Evolutionary conservation across 441 rosid genomes (phyloP).

Genomic region (Corymbia citriodora): DNA sequence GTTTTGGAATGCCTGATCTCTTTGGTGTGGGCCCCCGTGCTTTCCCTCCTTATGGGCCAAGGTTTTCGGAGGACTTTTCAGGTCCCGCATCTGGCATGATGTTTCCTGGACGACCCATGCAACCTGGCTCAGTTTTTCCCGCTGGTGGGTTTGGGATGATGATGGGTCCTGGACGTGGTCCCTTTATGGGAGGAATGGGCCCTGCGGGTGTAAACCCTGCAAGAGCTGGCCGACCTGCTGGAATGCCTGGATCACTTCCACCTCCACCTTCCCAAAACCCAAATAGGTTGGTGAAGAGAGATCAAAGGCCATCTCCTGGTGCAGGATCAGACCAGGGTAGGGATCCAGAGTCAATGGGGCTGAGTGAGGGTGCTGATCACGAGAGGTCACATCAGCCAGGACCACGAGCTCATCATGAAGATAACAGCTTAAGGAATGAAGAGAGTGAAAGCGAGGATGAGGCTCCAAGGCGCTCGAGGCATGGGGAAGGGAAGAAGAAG

Average conservation of each 20-base stretch:
- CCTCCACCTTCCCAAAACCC: slow-evolving; percentile 38
- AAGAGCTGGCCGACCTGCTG: slow-evolving; percentile 58
- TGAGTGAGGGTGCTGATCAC: slow-evolving; percentile 10
- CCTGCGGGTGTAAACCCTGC: slow-evolving; percentile 34
- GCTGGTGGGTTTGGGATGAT: slow-evolving; percentile 86
- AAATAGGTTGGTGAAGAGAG: slow-evolving; percentile 42
- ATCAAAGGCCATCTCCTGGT: slow-evolving; percentile 31
- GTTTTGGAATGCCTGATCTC: slow-evolving; percentile 84
- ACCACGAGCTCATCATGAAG: slow-evolving; percentile 35
- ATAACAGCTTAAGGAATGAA: slow-evolving; percentile 50
- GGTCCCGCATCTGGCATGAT: slow-evolving; percentile 83
- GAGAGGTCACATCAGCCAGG: slow-evolving; percentile 40
- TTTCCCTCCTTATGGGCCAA: slow-evolving; percentile 77
- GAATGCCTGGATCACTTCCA: slow-evolving; percentile 41
- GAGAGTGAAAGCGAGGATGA: slow-evolving; percentile 92
- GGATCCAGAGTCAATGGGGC: slow-evolving; percentile 29
- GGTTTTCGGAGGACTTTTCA: slow-evolving; percentile 84
- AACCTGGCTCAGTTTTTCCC: slow-evolving; percentile 69
- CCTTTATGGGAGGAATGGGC: slow-evolving; percentile 84
- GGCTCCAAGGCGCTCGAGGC: slow-evolving; percentile 96
- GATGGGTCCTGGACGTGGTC: slow-evolving; percentile 87
- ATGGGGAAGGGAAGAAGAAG: slow-evolving; percentile 91
- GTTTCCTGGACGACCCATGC: slow-evolving; percentile 95
- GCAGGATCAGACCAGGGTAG: slow-evolving; percentile 38
- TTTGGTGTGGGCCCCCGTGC: slow-evolving; percentile 77